Conservation (phyloP, 2,329 filamentous ascomycete species). For the Fusarium coicis region DNA sequence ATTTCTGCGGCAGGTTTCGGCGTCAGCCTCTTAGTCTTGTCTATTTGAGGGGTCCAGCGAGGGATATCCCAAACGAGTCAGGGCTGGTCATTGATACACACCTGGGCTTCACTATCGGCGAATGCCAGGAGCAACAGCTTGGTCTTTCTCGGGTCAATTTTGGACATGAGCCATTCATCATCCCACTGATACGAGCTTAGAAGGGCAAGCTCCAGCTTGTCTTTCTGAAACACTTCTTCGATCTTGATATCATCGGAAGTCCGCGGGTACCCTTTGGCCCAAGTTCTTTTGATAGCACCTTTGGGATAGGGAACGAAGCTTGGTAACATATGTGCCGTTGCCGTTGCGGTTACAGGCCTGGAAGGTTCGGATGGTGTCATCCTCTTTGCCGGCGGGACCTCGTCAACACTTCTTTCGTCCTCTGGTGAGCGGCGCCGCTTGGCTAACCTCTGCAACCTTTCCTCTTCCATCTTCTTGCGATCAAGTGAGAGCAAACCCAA, state of each 20-base stretch:
- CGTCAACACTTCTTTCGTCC: slow-evolving; percentile 44
- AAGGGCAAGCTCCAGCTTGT: slow-evolving; percentile 78
- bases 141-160: slow-evolving; percentile 70
- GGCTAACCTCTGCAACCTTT: slow-evolving; percentile 76
- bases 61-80: slow-evolving; percentile 11
- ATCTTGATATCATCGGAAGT: slow-evolving; percentile 81
- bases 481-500: slow-evolving; percentile 68
- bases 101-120: slow-evolving; percentile 63
- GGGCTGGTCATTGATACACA: slow-evolving; percentile 47
- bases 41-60: slow-evolving; percentile 6
- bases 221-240: slow-evolving; percentile 83
- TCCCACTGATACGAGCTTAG: slow-evolving; percentile 92
- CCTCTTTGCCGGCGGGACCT: slow-evolving; percentile 46
- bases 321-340: not conserved
- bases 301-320: slow-evolving; percentile 56
- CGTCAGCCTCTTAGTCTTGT: slow-evolving; percentile 34
- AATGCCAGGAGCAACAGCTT: slow-evolving; percentile 71
- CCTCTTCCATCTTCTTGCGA: slow-evolving; percentile 85
- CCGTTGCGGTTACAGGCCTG: slow-evolving; percentile 6
- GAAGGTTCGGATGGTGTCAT: slow-evolving; percentile 21
- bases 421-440: slow-evolving; percentile 58
- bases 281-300: slow-evolving; percentile 85
- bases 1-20: slow-evolving; percentile 49
- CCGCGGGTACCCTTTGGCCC: slow-evolving; percentile 71
- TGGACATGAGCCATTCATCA: slow-evolving; percentile 79